Evolutionary conservation across 805 yeast species (phyloP).

Genomic region (Pichia cabralensis): DNA sequence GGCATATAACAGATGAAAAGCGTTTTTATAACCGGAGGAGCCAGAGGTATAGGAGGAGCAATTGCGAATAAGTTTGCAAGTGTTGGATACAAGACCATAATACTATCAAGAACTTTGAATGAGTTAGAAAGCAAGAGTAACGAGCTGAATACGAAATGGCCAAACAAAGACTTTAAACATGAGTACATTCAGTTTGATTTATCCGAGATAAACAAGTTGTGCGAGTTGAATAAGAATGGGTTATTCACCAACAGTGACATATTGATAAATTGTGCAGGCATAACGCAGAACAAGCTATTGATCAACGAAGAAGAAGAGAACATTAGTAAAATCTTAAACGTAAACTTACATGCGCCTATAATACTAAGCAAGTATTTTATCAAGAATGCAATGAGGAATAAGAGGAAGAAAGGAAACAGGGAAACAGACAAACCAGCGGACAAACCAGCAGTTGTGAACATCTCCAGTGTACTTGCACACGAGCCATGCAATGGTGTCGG

Average conservation of each 20-base stretch:
- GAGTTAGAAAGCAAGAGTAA: constrained; percentile 24
- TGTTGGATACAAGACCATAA: constrained; percentile 41
- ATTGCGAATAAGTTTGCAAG: constrained; percentile 42
- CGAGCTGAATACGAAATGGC: constrained; percentile 12
- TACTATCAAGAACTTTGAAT: constrained; percentile 38
- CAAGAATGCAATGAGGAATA: constrained; percentile 11
- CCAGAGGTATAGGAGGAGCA: constrained; percentile 54
- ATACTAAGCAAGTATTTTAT: constrained; percentile 43
- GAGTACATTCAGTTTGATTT: constrained; percentile 28
- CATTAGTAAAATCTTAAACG: constrained; percentile 36
- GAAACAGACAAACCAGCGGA: no score
- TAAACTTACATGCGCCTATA: constrained; percentile 56
- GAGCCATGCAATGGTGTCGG: constrained; percentile 37
- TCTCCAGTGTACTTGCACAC: not conserved
- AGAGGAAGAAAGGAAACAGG: no score
- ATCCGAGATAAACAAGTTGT: no score
- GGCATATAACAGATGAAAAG: no score
- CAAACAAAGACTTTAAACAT: constrained; percentile 25
- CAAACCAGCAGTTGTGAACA: not conserved
- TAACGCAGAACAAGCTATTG: constrained; percentile 47
- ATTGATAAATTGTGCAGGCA: constrained; percentile 59
- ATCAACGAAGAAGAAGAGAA: constrained; percentile 30
- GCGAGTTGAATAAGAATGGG: no score
- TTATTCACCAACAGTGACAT: constrained; percentile 35
- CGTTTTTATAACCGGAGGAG: constrained; percentile 72